Conservation (phyloP, 2,329 filamentous ascomycete species). For the Elsinoe fawcettii region DNA sequence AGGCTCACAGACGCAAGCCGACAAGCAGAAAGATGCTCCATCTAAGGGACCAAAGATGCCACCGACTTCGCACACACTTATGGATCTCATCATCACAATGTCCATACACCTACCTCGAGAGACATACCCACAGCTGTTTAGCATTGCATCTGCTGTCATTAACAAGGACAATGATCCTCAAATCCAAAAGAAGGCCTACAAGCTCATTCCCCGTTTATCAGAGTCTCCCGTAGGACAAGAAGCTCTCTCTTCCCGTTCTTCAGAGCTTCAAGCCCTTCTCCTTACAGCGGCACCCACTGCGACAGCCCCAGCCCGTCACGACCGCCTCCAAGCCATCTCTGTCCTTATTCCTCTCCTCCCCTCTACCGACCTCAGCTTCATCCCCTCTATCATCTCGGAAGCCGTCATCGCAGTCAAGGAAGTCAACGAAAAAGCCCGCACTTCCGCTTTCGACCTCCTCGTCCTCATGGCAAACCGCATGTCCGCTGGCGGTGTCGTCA, state of each 20-base stretch:
- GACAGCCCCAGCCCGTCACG: conserved; percentile 74
- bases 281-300: conserved; percentile 75
- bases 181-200: conserved; percentile 98
- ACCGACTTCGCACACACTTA: conserved; percentile 85
- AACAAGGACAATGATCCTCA: conserved; percentile 78
- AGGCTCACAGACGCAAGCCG: conserved; percentile 54
- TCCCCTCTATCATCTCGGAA: conserved; percentile 83
- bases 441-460: conserved; percentile 80
- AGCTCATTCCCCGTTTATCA: conserved; percentile 84
- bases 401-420: conserved; percentile 96
- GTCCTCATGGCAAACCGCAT: conserved; percentile 83
- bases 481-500: conserved; percentile 64
- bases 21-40: conserved; percentile 48
- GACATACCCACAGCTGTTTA: conserved; percentile 77
- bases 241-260: conserved; percentile 68
- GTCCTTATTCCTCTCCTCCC: conserved; percentile 75
- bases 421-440: conserved; percentile 89
- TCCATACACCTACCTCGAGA: conserved; percentile 84
- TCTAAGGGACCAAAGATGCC: conserved; percentile 58
- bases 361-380: conserved; percentile 75
- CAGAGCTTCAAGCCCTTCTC: conserved; percentile 74
- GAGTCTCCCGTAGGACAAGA: conserved; percentile 67
- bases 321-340: conserved; percentile 74
- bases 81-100: conserved; percentile 95
- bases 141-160: conserved; percentile 75